Conservation (phyloP, 163 green algal genomes). For the Volvox carteri region DNA sequence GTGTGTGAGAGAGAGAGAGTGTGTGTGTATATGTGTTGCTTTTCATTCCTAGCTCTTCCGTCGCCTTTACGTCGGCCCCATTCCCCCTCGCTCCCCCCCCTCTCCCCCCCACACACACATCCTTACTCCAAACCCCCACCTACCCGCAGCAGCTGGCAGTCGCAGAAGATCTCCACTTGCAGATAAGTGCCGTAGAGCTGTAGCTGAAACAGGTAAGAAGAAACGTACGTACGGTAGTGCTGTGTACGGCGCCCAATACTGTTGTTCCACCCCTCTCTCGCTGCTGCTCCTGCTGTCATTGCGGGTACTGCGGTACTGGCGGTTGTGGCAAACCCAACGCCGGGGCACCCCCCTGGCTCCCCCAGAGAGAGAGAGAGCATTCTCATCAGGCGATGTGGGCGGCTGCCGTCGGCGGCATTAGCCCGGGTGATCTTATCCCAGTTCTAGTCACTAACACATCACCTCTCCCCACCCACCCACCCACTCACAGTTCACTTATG, state of each 20-base stretch:
- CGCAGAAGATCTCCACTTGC: constrained; percentile 14
- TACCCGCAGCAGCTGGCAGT: background rate
- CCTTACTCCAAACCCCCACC: background rate
- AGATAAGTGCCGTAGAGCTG: background rate
- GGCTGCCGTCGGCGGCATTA: too few relatives aligned
- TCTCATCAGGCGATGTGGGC: too few relatives aligned
- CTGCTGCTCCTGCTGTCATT: background rate
- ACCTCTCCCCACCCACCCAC: too few relatives aligned
- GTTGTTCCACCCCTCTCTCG: background rate
- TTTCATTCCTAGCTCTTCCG: too few relatives aligned
- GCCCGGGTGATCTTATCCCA: too few relatives aligned
- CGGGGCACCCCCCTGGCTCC: too few relatives aligned
- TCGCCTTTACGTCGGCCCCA: background rate
- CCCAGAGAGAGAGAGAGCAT: too few relatives aligned
- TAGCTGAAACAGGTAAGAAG: background rate
- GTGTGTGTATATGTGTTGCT: too few relatives aligned
- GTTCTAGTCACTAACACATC: too few relatives aligned
- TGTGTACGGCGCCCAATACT: background rate
- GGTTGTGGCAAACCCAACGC: too few relatives aligned
- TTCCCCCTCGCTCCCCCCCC: background rate
- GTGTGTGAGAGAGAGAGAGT: background rate
- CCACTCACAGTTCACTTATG: too few relatives aligned
- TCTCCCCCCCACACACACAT: background rate
- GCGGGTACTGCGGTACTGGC: background rate
- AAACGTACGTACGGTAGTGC: background rate